phyloP scores from a whole-genome alignment of 441 rosid species.

The Gossypium trilobum region DNA sequence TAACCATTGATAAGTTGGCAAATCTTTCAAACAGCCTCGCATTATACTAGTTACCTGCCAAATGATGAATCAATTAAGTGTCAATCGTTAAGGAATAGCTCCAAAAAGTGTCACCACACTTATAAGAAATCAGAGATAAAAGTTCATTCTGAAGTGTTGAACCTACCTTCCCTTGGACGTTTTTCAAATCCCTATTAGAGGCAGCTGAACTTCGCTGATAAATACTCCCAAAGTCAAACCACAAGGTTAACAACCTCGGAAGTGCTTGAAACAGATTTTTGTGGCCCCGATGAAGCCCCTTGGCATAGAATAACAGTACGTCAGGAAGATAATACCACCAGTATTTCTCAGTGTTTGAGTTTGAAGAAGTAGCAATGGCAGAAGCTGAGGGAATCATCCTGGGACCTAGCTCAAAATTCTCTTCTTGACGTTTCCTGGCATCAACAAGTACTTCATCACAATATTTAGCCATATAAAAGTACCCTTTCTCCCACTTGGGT shows the following conservation, averaged over 20 bases:
- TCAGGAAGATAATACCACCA: slow-evolving; percentile 82
- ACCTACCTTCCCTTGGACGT: slow-evolving; percentile 66
- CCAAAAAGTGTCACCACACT: background rate
- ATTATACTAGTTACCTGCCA: slow-evolving; percentile 75
- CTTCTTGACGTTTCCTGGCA: slow-evolving; percentile 92
- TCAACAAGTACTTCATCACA: slow-evolving; percentile 91
- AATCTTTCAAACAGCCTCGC: slow-evolving; percentile 93
- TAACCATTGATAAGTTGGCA: slow-evolving; percentile 95
- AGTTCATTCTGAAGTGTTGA: slow-evolving; percentile 10
- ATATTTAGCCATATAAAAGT: slow-evolving; percentile 88
- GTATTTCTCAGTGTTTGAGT: slow-evolving; percentile 44
- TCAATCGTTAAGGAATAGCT: slow-evolving; percentile 1
- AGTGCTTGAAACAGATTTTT: slow-evolving; percentile 95
- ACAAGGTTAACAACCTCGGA: slow-evolving; percentile 90
- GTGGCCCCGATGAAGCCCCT: slow-evolving; percentile 94
- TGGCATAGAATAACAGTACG: slow-evolving; percentile 80
- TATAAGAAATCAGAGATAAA: background rate
- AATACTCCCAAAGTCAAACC: slow-evolving; percentile 94
- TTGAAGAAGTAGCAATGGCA: slow-evolving; percentile 30
- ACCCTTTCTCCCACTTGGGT: slow-evolving; percentile 96
- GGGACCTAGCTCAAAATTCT: slow-evolving; percentile 47
- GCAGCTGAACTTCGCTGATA: slow-evolving; percentile 51
- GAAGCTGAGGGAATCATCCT: slow-evolving; percentile 44
- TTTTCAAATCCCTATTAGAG: slow-evolving; percentile 62
- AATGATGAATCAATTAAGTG: slow-evolving; percentile 18